These are phyloP conservation scores for Rubus idaeus DNA, from an alignment of 306 rosid genomes.

Conservation along the genomic window DNA sequence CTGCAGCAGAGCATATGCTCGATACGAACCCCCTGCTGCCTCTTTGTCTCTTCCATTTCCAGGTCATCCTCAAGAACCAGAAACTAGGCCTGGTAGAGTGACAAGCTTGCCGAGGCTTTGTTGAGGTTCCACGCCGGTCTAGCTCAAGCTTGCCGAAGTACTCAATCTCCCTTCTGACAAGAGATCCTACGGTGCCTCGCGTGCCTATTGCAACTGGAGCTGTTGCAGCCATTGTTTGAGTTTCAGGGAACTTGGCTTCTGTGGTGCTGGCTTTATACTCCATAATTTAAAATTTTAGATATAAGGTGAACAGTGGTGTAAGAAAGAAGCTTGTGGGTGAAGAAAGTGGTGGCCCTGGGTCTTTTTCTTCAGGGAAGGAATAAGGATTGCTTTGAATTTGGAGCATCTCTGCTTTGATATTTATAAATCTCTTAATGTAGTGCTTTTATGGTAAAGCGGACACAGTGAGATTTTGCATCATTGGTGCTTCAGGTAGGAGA, in stretches of 20 bases:
- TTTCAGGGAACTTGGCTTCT: constrained; percentile 31
- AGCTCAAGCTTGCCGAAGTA: constrained; percentile 66
- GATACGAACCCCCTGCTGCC: constrained; percentile 39
- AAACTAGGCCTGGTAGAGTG: constrained; percentile 46
- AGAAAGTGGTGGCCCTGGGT: constrained; percentile 38
- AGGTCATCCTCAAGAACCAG: constrained; percentile 51
- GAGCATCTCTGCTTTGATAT: constrained; percentile 35
- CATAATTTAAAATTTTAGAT: constrained; percentile 26
- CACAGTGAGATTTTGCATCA: constrained; percentile 48
- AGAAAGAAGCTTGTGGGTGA: constrained; percentile 41
- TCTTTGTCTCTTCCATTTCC: constrained; percentile 67
- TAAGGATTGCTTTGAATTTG: constrained; percentile 38
- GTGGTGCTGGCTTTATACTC: constrained; percentile 39
- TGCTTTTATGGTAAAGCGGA: constrained; percentile 45
- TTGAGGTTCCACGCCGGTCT: constrained; percentile 37
- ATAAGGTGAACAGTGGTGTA: constrained; percentile 18
- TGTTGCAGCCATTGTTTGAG: constrained; percentile 52
- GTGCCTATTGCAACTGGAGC: constrained; percentile 77
- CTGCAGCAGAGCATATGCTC: constrained; percentile 46
- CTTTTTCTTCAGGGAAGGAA: constrained; percentile 21
- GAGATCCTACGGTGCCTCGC: constrained; percentile 78
- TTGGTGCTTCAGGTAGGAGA: constrained; percentile 39
- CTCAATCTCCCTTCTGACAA: constrained; percentile 72
- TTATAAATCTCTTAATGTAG: constrained; percentile 26
- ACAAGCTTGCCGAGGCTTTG: constrained; percentile 27